Evolutionary conservation across 208 protist species (phyloP).

Genomic region (Endotrypanum monterogeii): DNA sequence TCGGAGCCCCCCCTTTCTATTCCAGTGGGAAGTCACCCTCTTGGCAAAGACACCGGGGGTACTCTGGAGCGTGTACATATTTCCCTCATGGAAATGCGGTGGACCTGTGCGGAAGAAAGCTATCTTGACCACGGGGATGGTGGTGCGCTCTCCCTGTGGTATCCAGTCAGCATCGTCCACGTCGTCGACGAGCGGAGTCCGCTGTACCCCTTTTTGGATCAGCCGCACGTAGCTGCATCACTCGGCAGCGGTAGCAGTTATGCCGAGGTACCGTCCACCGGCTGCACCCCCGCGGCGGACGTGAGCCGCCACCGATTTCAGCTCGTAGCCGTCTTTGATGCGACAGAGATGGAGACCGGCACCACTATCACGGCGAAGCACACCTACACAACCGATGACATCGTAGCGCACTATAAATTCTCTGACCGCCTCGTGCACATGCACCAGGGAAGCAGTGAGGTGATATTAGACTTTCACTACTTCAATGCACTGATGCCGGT

Average conservation of each 20-base stretch:
- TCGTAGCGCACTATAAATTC: slow-evolving; percentile 76
- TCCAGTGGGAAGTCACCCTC: not conserved
- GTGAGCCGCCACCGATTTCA: slow-evolving; percentile 48
- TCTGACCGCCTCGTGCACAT: slow-evolving; percentile 77
- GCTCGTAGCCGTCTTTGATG: slow-evolving; percentile 80
- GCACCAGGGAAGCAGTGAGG: slow-evolving; percentile 46
- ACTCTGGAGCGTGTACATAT: slow-evolving; percentile 56
- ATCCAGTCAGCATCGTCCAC: slow-evolving; percentile 75
- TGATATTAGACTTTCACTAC: slow-evolving; percentile 85
- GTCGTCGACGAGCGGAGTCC: slow-evolving; percentile 75
- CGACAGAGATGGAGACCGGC: slow-evolving; percentile 77
- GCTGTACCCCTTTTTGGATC: slow-evolving; percentile 66
- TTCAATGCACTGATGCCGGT: slow-evolving; percentile 78
- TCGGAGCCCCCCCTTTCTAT: not conserved
- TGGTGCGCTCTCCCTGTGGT: slow-evolving; percentile 77
- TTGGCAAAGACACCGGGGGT: slow-evolving; percentile 3
- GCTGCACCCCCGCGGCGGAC: not conserved
- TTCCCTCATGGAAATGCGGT: slow-evolving; percentile 69
- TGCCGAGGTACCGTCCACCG: slow-evolving; percentile 15
- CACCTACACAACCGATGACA: slow-evolving; percentile 73
- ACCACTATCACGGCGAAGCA: slow-evolving; percentile 71
- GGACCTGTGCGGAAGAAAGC: slow-evolving; percentile 67
- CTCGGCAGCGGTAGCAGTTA: slow-evolving; percentile 12
- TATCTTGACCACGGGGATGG: slow-evolving; percentile 44
- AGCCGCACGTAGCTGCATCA: slow-evolving; percentile 28